Base-by-base conservation (phyloP, 345 rosid species). In the Excoecaria cochinchinensis region DNA sequence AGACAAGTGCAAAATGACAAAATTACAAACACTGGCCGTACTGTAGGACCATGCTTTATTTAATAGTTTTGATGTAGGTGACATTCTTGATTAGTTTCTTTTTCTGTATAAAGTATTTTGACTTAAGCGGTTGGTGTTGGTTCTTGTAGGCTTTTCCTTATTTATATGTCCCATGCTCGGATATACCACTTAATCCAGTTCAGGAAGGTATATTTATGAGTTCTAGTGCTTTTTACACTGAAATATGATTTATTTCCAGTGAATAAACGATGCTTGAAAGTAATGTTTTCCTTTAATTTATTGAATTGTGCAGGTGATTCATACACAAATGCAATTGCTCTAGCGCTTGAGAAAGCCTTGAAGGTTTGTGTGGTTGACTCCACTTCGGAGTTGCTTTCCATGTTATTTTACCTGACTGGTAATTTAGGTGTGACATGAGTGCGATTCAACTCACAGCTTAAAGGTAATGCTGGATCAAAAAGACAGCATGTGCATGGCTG, bases 401-500 rank as follows among this genome's bases (percentile, higher is more conserved):
- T 63, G 13, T 53, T 19, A 56, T 44, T 44, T 46, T 38, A 51
- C 46, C 17, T 67, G 38, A 19, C 14, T 64, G 6, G 7, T 38
- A 47, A 24, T 15, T 59, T 50, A 50, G 17, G 76, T 15, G 21
- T 68, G 67, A 75, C 8, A 25, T 15, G 21, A 69, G 58, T 59
- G 46, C 39, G 53, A 71, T 77, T 81, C 78, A 76, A 42, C 31
- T 81, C 59, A 77, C 85, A 95, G 98, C 88, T 87, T 76, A 91
- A 85, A 86, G 90, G 94, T 25, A 85, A 58, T 76, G 83, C 85
- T 75, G 88, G 89, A 78, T 88, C 86, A 4, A 91, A 89, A 82
- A 86, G 91, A 71, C 97, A 91, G 71, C 98, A 95, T 64, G 90
- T 91, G 53, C 98, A 95, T 88, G 87, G 87, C 61, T 91, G 89